Evolutionary conservation across 257 asterid species (phyloP).

Genomic region (Rehmannia glutinosa): DNA sequence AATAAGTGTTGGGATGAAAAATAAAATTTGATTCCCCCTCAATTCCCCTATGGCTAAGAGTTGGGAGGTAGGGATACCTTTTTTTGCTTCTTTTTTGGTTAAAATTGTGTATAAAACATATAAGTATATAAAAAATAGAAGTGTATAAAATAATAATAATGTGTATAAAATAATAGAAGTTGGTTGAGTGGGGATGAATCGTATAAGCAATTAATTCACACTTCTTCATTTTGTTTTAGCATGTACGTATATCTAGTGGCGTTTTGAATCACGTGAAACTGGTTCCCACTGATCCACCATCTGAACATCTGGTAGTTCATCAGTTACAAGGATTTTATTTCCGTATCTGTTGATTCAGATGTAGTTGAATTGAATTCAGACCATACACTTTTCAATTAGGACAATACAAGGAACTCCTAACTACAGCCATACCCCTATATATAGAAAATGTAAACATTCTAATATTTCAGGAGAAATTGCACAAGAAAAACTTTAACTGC

Average conservation of each 20-base stretch:
- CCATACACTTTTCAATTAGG: slow-evolving; percentile 10
- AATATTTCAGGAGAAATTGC: not conserved
- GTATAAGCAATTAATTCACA: slow-evolving; percentile 21
- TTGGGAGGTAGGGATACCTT: too few relatives aligned
- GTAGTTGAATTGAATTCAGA: too few relatives aligned
- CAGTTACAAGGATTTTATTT: slow-evolving; percentile 95
- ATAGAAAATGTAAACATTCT: not conserved
- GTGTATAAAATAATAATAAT: too few relatives aligned
- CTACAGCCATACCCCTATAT: not conserved
- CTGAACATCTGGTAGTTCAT: slow-evolving; percentile 98
- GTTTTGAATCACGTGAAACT: slow-evolving; percentile 74
- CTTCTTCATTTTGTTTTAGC: slow-evolving; percentile 5
- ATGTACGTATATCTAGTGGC: slow-evolving; percentile 70
- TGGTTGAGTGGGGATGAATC: too few relatives aligned
- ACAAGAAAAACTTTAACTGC: not conserved
- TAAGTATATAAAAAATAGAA: too few relatives aligned
- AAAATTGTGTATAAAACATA: too few relatives aligned
- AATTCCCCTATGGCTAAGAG: too few relatives aligned
- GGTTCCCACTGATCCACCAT: slow-evolving; percentile 99
- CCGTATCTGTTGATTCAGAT: slow-evolving; percentile 71
- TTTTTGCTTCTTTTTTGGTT: too few relatives aligned
- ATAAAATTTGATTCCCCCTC: too few relatives aligned
- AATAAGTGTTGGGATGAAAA: too few relatives aligned
- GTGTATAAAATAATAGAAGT: too few relatives aligned
- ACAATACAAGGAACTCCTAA: slow-evolving; percentile 9